A percentile compares a stretch with the other conserved stretches of the same genome.
Evolutionary conservation across 2,329 filamentous ascomycete species (phyloP).

Genomic region (Cladophialophora carrionii): DNA sequence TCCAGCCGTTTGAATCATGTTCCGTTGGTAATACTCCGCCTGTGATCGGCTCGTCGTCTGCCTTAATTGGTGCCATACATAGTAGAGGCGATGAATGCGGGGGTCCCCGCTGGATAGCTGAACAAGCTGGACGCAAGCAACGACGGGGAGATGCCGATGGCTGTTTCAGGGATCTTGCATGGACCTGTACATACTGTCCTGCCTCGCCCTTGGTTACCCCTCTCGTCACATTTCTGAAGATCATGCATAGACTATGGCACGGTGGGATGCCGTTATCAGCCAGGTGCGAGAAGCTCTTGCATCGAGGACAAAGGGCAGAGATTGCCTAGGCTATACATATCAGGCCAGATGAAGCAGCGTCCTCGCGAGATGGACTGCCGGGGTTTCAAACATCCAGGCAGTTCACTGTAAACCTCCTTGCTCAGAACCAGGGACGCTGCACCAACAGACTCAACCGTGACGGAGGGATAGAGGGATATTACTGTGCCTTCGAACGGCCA

Average conservation of each 20-base stretch:
- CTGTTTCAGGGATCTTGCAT: background rate
- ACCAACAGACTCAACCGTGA: background rate
- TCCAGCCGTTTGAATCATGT: constrained; percentile 1
- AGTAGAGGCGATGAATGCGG: background rate
- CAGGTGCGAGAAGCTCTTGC: background rate
- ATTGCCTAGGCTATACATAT: constrained; percentile 5
- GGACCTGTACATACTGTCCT: background rate
- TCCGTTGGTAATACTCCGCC: background rate
- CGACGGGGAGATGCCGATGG: constrained; percentile 9
- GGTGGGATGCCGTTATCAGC: background rate
- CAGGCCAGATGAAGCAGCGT: background rate
- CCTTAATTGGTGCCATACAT: background rate
- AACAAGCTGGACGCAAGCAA: background rate
- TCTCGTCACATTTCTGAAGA: background rate
- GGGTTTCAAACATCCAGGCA: background rate
- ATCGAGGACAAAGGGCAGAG: background rate
- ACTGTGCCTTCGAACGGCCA: background rate
- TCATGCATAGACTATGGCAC: background rate
- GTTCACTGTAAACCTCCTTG: background rate
- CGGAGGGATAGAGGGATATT: background rate
- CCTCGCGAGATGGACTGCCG: background rate
- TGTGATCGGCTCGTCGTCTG: background rate
- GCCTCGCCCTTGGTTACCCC: background rate
- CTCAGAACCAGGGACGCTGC: background rate
- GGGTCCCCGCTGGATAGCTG: background rate